Evolutionary conservation across 306 rosid genomes (phyloP).

Genomic region (Albizia julibrissin): DNA sequence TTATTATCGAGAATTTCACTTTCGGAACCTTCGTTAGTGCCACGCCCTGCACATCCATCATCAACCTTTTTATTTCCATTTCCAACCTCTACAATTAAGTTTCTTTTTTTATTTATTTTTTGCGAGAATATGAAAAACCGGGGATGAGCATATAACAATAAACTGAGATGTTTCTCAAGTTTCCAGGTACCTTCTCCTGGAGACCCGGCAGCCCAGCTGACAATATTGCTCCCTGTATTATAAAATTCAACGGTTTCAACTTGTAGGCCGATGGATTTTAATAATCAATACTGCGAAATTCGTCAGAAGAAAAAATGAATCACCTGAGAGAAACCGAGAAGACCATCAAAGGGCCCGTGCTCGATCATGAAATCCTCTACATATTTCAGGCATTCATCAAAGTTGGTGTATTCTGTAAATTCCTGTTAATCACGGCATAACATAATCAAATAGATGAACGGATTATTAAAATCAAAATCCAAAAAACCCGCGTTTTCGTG

Average conservation of each 20-base stretch:
- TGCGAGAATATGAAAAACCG: neutral
- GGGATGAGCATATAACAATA: neutral
- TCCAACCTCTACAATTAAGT: neutral
- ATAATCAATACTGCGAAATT: neutral
- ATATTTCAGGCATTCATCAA: conserved; percentile 62
- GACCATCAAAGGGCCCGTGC: conserved; percentile 87
- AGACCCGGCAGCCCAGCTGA: conserved; percentile 73
- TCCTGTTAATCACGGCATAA: conserved; percentile 43
- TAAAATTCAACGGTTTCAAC: neutral
- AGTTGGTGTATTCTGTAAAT: conserved; percentile 58
- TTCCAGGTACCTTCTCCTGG: conserved; percentile 62
- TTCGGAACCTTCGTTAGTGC: conserved; percentile 72
- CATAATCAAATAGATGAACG: neutral
- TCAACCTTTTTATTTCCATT: neutral
- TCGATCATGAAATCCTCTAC: conserved; percentile 72
- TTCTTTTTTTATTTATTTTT: neutral
- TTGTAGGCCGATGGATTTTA: neutral
- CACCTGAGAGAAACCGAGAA: conserved; percentile 93
- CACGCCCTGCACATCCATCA: conserved; percentile 52
- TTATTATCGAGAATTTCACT: conserved; percentile 66
- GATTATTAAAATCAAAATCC: neutral
- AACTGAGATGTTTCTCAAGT: neutral
- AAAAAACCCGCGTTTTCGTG: neutral
- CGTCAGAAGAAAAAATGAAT: neutral
- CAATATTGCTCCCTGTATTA: conserved; percentile 72